Evolutionary conservation across 306 rosid genomes (phyloP), one percentile per base, ranked within the genome.

Genomic region (Lupinus albus): DNA sequence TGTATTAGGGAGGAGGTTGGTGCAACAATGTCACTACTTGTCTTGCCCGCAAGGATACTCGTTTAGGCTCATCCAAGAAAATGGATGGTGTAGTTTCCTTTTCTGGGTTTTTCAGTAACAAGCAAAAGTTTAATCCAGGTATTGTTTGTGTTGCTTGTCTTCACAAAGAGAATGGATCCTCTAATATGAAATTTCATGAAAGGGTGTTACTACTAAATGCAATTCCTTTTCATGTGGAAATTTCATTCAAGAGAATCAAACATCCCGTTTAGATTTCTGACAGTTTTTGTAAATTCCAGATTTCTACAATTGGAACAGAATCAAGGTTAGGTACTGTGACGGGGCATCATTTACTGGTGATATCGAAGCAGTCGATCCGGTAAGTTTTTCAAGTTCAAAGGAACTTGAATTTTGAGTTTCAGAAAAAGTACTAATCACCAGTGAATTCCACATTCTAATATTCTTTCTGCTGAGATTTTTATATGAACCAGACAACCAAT

Each of bases 301-400:
- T 72, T 91, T 91, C 73, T 91, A 86, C 47, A 72, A 88, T 55
- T 91, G 96, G 97, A 85, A 91, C 70, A 79, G 88, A 81, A 76
- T 91, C 80, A 88, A 84, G 85, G 81, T 91, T 72, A 85, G 97
- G 69, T 91, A 91, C 73, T 91, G 97, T 32, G 96, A 91, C 42
- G 97, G 97, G 18, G 57, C 94, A 60, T 91, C 97, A 44, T 91
- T 88, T 68, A 91, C 96, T 0, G 97, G 97, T 30, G 97, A 91
- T 68, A 88, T 88, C 5, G 91, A 76, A 73, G 88, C 84, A 10
- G 84, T 87, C 3, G 57, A 86, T 73, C 90, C 86, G 1, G 97
- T 91, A 82, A 81, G 95, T 84, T 12, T 41, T 25, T 7, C 16
- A 36, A 58, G 8, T 36, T 78, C 68, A 56, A 18, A 55, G 7